phyloP scores from a whole-genome alignment of 139 green algal species.

The Chloropicon primus region DNA sequence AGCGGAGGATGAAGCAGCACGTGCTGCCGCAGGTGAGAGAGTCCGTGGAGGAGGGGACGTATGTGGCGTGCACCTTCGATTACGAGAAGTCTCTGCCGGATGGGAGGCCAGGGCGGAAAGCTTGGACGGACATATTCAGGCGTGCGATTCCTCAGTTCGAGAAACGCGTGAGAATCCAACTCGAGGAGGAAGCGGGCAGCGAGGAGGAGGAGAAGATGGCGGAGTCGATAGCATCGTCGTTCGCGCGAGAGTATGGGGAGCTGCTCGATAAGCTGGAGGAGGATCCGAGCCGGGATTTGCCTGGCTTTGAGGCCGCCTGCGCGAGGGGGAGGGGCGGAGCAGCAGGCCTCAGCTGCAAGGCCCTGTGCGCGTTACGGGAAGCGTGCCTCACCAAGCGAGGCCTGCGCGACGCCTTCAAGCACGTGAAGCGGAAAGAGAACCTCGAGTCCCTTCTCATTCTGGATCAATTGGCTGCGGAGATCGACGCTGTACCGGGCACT shows the following conservation, averaged over 20 bases:
- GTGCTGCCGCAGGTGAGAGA: neutral
- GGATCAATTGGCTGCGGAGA: neutral
- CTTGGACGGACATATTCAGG: neutral
- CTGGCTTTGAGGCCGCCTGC: neutral
- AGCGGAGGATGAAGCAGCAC: neutral
- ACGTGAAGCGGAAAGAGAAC: neutral
- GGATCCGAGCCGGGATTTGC: neutral
- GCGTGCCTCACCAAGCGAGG: neutral
- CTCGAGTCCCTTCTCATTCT: neutral
- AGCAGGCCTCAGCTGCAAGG: neutral
- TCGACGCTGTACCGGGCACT: neutral
- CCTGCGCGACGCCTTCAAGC: neutral
- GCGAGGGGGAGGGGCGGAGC: neutral
- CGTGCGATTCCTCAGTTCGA: neutral
- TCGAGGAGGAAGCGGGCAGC: neutral
- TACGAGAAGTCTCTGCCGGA: neutral
- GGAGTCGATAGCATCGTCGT: neutral
- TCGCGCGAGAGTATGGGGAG: neutral
- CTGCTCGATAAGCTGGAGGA: neutral
- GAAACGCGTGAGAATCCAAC: neutral
- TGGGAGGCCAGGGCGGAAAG: neutral
- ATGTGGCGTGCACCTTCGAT: neutral
- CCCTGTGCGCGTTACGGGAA: neutral
- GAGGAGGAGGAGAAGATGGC: neutral
- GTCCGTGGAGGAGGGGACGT: neutral